Percentiles rank a stretch among this genome's conserved stretches.
These are phyloP conservation scores for Aspergillus sp. DNA, from an alignment of 2,329 filamentous ascomycete genomes.

Conservation along the genomic window DNA sequence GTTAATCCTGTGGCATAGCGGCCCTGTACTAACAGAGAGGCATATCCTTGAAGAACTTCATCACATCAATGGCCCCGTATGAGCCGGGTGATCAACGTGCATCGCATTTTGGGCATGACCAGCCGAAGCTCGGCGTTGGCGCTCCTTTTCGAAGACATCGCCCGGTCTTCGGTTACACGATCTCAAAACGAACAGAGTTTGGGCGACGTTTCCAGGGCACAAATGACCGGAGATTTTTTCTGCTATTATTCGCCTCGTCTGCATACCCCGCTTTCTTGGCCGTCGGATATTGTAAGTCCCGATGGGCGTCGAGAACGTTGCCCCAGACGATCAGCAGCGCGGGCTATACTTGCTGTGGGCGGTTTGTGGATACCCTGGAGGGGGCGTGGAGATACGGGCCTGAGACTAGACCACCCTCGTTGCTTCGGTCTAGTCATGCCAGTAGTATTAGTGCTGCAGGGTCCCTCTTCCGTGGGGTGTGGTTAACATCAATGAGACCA, in stretches of 20 bases:
- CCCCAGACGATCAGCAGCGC: conserved; percentile 7
- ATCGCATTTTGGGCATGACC: conserved; percentile 4
- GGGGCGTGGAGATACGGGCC: conserved; percentile 8
- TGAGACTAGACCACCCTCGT: conserved; percentile 4
- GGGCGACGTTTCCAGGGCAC: not conserved
- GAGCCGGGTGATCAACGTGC: conserved; percentile 6
- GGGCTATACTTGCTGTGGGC: conserved; percentile 5
- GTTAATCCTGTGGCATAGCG: not conserved
- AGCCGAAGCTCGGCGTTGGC: not conserved
- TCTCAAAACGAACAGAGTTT: conserved; percentile 5
- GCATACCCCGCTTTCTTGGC: conserved; percentile 16
- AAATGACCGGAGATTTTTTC: conserved; percentile 5
- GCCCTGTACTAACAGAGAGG: not conserved
- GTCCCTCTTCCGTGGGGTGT: not conserved
- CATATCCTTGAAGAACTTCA: not conserved
- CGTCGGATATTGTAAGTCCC: not conserved
- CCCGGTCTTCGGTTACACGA: conserved; percentile 8
- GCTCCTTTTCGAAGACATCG: not conserved
- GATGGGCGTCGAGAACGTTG: conserved; percentile 3
- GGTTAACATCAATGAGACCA: not conserved
- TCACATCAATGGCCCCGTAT: not conserved
- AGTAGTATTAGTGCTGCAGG: conserved; percentile 4
- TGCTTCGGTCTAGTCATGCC: not conserved
- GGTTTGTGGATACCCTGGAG: not conserved
- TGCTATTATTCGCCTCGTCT: not conserved